phyloP scores from a whole-genome alignment of 208 protist species.

The Trypanosoma avium region DNA sequence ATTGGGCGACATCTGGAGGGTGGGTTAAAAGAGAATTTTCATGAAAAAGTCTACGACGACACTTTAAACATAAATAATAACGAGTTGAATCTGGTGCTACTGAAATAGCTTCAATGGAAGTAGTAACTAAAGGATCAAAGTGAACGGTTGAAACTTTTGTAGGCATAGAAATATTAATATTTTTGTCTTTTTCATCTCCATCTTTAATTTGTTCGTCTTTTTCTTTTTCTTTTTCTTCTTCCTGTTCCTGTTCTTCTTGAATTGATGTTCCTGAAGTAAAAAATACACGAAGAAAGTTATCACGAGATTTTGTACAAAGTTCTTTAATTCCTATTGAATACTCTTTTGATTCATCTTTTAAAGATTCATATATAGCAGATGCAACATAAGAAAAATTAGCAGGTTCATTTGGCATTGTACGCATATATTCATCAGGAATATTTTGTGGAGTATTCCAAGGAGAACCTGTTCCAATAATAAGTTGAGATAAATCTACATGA shows the following conservation, averaged over 20 bases:
- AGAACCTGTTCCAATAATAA: constrained; percentile 62
- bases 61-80: constrained; percentile 29
- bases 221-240: not conserved
- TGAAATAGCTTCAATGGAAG: constrained; percentile 2
- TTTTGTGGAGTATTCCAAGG: constrained; percentile 79
- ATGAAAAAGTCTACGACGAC: constrained; percentile 23
- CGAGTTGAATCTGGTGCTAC: constrained; percentile 1
- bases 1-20: constrained; percentile 11
- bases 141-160: constrained; percentile 4
- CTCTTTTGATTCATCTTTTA: constrained; percentile 19
- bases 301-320: constrained; percentile 27
- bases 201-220: constrained; percentile 5
- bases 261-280: constrained; percentile 4
- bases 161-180: no score
- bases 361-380: constrained; percentile 36
- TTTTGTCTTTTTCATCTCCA: constrained; percentile 6
- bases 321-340: constrained; percentile 10
- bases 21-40: constrained; percentile 22
- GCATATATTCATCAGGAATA: constrained; percentile 61
- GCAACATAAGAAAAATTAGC: constrained; percentile 67
- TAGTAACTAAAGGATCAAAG: constrained; percentile 15
- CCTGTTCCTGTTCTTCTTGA: constrained; percentile 3
- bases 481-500: constrained; percentile 38
- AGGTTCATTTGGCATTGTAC: constrained; percentile 76
- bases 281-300: constrained; percentile 54